Conservation (phyloP, 2,329 filamentous ascomycete species). For the Raffaelea ambrosiae region DNA sequence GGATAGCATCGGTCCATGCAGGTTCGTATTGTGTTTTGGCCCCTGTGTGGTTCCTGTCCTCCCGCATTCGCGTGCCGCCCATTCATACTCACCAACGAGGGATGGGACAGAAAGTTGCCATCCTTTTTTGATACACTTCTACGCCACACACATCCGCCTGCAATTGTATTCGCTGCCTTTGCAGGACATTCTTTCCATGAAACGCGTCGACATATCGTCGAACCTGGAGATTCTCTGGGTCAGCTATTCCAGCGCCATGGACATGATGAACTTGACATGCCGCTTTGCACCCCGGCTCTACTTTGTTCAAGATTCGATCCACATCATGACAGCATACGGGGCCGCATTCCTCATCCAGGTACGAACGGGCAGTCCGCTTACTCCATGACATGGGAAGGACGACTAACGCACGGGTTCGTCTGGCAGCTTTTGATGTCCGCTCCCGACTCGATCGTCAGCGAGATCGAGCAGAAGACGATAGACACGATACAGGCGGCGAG, state of each 20-base stretch:
- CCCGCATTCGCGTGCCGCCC: too few relatives aligned
- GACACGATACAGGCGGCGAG: too few relatives aligned
- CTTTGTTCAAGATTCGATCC: constrained; percentile 14
- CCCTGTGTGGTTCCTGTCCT: too few relatives aligned
- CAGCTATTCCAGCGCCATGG: constrained; percentile 20
- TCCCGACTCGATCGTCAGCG: too few relatives aligned
- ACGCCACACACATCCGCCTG: constrained; percentile 27
- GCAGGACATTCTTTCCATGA: constrained; percentile 6
- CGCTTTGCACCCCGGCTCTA: constrained; percentile 22
- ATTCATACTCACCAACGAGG: too few relatives aligned
- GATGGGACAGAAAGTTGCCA: constrained; percentile 22
- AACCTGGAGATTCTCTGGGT: constrained; percentile 23
- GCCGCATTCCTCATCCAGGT: background rate
- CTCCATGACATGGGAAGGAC: too few relatives aligned
- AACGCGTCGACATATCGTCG: constrained; percentile 10
- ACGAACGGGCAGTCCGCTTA: too few relatives aligned
- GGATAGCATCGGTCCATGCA: constrained; percentile 5
- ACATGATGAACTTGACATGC: constrained; percentile 23
- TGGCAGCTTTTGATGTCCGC: too few relatives aligned
- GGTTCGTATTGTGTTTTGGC: background rate
- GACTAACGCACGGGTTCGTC: too few relatives aligned
- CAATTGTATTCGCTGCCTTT: constrained; percentile 27
- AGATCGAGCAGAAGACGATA: too few relatives aligned
- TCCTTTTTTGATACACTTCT: constrained; percentile 27
- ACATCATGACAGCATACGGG: background rate